Percentiles rank a stretch among this genome's conserved stretches.
These are phyloP conservation scores for Ceratobasidium sp. DNA, from an alignment of 1,284 basidiomycete species.

Conservation along the genomic window DNA sequence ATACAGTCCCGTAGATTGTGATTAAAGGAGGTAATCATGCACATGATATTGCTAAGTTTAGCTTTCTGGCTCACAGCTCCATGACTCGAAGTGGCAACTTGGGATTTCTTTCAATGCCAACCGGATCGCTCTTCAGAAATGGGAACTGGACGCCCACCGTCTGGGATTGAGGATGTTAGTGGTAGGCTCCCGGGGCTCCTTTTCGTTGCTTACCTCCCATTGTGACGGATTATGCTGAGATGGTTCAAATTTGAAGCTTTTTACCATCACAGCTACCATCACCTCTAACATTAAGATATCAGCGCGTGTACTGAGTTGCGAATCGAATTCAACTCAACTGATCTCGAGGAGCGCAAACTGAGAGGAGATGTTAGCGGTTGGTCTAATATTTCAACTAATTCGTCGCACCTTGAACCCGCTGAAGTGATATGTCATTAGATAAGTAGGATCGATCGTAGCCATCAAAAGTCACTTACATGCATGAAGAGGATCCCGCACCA, in stretches of 20 bases:
- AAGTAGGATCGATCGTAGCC: too few relatives aligned
- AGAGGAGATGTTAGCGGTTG: background rate
- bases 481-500: constrained; percentile 2
- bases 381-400: background rate
- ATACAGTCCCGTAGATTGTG: too few relatives aligned
- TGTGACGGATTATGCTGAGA: background rate
- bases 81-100: constrained; percentile 1
- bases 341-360: constrained; percentile 30
- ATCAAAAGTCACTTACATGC: too few relatives aligned
- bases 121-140: constrained; percentile 1
- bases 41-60: too few relatives aligned
- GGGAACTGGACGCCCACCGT: constrained; percentile 9
- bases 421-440: too few relatives aligned
- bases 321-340: constrained; percentile 12
- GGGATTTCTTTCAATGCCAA: background rate
- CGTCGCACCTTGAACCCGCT: constrained; percentile 27
- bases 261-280: constrained; percentile 7
- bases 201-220: constrained; percentile 22
- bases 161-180: background rate
- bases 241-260: constrained; percentile 26
- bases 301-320: background rate
- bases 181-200: too few relatives aligned
- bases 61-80: background rate
- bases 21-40: too few relatives aligned
- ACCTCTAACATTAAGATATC: background rate